Base-by-base conservation (phyloP, 805 yeast genomes). In the Sugiyamaella valdiviana region DNA sequence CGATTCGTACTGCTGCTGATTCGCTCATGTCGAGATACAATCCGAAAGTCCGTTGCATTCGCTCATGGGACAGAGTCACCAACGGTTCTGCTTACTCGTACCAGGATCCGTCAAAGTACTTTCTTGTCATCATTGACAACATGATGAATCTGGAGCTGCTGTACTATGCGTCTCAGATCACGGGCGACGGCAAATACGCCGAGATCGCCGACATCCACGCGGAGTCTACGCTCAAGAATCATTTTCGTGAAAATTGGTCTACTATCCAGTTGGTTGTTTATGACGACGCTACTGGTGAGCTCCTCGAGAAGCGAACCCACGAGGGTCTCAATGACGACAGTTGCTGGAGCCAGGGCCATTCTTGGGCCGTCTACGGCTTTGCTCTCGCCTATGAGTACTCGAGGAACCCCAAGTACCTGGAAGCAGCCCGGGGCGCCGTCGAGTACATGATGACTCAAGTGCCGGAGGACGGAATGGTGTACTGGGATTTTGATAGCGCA, bases 301-400 rank as follows among this genome's bases (percentile, higher is more conserved):
- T 49, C 2, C 58, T 55, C 36, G 61, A 57, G 7, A 59, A 57
- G 19, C 54, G 61, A 45, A 64, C 67, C 20, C 49, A 57, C 41
- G 67, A 64, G 49, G 67, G 68, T 9, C 62, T 54, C 38, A 51
- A 48, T 12, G 62, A 64, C 46, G 64, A 60, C 12, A 37, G 61
- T 6, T 50, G 58, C 26, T 64, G 68, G 68, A 47, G 61, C 7
- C 57, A 67, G n/a, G 68, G 68, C 36, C 67, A 63, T 50, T 60
- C 68, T 3, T 63, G 68, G 68, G 66, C 61, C 3, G 36, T 64
- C 9, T 52, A 61, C 39, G 68, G 68, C 1, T 64, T 46, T 49
- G 60, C 62, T 6, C 58, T 55, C 21, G 53, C 56, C 14, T 64
- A 63, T 50, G 24, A 42, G 38, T 64, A 58, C 55, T 62, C 68